These are phyloP conservation scores for Neodidymelliopsis sp. DNA, from an alignment of 2,329 filamentous ascomycete genomes.

Conservation along the genomic window DNA sequence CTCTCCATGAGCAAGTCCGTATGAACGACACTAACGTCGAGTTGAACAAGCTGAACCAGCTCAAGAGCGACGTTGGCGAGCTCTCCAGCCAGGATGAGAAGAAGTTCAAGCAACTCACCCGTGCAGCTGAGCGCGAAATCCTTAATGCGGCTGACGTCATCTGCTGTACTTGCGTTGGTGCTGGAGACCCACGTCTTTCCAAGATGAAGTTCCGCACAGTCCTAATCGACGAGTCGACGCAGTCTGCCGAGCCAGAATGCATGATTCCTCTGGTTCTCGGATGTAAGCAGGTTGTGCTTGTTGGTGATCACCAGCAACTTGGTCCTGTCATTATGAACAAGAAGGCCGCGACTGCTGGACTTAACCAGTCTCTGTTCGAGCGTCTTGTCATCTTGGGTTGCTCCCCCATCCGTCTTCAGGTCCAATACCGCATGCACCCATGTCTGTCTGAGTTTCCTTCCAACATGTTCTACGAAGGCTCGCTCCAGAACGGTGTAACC, in stretches of 20 bases:
- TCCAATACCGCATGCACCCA: constrained; percentile 99
- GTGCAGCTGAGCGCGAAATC: constrained; percentile 93
- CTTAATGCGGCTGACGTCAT: constrained; percentile 95
- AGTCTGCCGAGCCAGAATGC: constrained; percentile 97
- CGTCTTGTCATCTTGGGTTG: constrained; percentile 91
- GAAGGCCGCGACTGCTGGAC: constrained; percentile 95
- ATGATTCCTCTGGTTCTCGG: constrained; percentile 98
- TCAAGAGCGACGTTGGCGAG: constrained; percentile 91
- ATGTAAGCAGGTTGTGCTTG: constrained; percentile 98
- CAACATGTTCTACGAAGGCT: constrained; percentile 99
- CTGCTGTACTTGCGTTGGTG: constrained; percentile 97
- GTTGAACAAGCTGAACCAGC: constrained; percentile 86
- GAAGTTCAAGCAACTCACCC: constrained; percentile 95
- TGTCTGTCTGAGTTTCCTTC: constrained; percentile 97
- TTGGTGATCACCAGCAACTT: constrained; percentile 97
- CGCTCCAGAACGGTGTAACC: constrained; percentile 94
- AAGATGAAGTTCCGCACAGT: constrained; percentile 99
- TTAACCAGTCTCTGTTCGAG: constrained; percentile 99
- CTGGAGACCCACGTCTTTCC: constrained; percentile 90
- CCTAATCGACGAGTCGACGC: constrained; percentile 96
- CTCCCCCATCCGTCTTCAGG: constrained; percentile 89
- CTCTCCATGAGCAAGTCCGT: constrained; percentile 94
- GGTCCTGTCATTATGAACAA: constrained; percentile 99
- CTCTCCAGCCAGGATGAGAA: constrained; percentile 96
- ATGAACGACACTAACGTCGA: constrained; percentile 97